Evolutionary conservation across 768 basidiomycete genomes (phyloP), one percentile per base, ranked within the genome.

Genomic region (Rhodotorula babjevae): DNA sequence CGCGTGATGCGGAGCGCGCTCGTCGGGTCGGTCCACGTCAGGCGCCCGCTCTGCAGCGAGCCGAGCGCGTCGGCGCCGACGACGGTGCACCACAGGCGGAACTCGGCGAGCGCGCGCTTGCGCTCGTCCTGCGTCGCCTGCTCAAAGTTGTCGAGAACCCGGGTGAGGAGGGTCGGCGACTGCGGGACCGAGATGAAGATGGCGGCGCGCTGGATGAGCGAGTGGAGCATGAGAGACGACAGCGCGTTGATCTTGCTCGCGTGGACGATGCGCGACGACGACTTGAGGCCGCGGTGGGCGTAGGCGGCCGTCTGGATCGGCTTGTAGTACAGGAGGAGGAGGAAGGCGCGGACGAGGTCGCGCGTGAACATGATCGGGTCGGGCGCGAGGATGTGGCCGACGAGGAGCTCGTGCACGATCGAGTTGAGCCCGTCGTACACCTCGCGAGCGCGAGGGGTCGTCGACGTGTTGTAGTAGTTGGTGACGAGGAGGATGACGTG

Each of bases 381-480:
- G 23, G 69, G 69, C 4, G 69, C 66, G 46, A 75, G 64, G 49
- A 75, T 55, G 49, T 65, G n/a, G 15, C 11, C 8, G 6, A 59
- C 64, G 29, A 75, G 63, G 2, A 71, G 64, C 21, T 65, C 67
- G 55, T 75, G 67, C 19, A 75, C 58, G 67, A 75, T 65, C 16
- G 52, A 33, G 29, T 55, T 75, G 36, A 75, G n/a, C 2, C 74
- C 74, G 9, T 46, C 57, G 63, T 75, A 75, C 25, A 75, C 74
- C 21, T 75, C 74, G 11, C 23, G 27, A 5, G 74, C 70, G 8
- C 74, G 66, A 2, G 52, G 27, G 1, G 63, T 44, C 5, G 69
- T 75, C 23, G 66, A 68, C 0, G 74, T 71, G 63, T 75, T 75
- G 74, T 75, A 75, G 63, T 65, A 75, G 33, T 75, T 67, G 11